Evolutionary conservation across 208 protist species (phyloP).

Genomic region (Acanthamoeba culbertsoni): DNA sequence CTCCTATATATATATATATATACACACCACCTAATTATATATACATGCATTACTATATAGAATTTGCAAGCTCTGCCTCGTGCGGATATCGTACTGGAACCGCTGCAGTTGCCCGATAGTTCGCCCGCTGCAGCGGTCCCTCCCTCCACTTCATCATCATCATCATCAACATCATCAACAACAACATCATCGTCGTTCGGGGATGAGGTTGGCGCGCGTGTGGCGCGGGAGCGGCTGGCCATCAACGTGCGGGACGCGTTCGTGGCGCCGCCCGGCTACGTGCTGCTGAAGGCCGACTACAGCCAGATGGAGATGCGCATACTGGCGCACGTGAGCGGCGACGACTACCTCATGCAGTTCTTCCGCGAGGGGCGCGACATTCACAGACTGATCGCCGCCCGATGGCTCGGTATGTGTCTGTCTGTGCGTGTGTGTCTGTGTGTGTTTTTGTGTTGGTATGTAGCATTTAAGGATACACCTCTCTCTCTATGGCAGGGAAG

Average conservation of each 20-base stretch:
- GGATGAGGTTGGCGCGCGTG: too few relatives aligned
- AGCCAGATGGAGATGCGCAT: conserved; percentile 61
- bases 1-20: too few relatives aligned
- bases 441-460: too few relatives aligned
- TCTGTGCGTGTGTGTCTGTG: too few relatives aligned
- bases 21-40: background rate
- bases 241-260: conserved; percentile 56
- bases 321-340: conserved; percentile 16
- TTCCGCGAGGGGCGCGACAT: conserved; percentile 42
- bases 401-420: background rate
- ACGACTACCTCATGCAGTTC: conserved; percentile 28
- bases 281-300: conserved; percentile 48
- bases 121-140: background rate
- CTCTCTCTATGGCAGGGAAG: background rate
- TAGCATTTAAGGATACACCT: too few relatives aligned
- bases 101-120: background rate
- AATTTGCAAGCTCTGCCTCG: conserved; percentile 34
- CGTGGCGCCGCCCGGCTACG: background rate
- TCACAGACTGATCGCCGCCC: conserved; percentile 23
- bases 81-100: background rate
- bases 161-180: too few relatives aligned
- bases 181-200: too few relatives aligned
- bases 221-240: background rate
- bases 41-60: background rate
- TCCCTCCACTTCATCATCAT: background rate